A percentile compares a stretch with the other conserved stretches of the same genome.
Evolutionary conservation across 176 grass and related monocot genomes (phyloP).

Genomic region (Musa schizocarpa): DNA sequence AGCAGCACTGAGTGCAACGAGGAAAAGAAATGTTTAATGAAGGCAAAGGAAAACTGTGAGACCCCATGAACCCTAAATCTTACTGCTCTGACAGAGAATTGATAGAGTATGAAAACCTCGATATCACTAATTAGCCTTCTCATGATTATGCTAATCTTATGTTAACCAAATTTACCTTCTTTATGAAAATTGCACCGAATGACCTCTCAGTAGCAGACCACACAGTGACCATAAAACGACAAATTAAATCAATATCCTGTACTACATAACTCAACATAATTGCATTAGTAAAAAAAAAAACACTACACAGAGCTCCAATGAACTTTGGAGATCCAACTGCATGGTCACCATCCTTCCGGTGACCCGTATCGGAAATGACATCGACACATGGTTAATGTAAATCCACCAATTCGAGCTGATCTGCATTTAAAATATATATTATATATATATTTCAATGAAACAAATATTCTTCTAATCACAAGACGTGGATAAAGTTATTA

Average conservation of each 20-base stretch:
- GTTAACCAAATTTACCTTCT: not conserved
- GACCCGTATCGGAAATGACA: too few relatives aligned
- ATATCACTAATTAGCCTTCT: too few relatives aligned
- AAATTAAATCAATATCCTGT: not conserved
- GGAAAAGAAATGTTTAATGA: too few relatives aligned
- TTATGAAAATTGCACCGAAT: not conserved
- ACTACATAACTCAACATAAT: not conserved
- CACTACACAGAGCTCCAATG: not conserved
- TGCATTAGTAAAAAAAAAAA: not conserved
- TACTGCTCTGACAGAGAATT: too few relatives aligned
- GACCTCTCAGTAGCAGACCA: not conserved
- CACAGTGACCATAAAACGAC: not conserved
- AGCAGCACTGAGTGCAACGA: too few relatives aligned
- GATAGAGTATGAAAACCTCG: too few relatives aligned
- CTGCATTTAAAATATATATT: not conserved
- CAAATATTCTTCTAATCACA: not conserved
- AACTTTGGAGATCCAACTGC: not conserved
- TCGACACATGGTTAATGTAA: not conserved
- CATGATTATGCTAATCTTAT: too few relatives aligned
- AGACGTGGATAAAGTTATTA: not conserved
- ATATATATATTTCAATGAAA: not conserved
- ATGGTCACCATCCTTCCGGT: not conserved
- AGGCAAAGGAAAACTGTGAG: too few relatives aligned
- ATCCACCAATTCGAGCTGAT: not conserved
- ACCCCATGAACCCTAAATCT: too few relatives aligned